Base-by-base conservation (phyloP, 768 basidiomycete genomes). In the Coprinopsis strossmayeri region DNA sequence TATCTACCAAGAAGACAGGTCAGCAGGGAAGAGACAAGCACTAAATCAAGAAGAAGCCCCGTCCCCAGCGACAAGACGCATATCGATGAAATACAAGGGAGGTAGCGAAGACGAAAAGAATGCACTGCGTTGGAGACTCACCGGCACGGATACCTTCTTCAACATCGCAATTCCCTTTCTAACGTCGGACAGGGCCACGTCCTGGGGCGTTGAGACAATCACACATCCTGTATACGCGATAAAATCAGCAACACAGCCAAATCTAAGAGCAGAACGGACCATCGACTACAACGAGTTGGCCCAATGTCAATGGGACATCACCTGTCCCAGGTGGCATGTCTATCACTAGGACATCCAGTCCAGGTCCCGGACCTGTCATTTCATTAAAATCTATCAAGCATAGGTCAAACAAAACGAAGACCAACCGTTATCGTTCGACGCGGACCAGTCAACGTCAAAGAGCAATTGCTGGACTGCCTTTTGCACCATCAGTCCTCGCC, bases 241-340 rank as follows among this genome's bases (percentile, higher is more conserved):
- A 15, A 32, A 32, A 32, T 32, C 30, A 32, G 7, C 30, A 15
- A 7, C 7, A 32, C 7, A 32, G 15, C 9, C 9, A 32, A 2
- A 26, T 20, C 20, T 1, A 21, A 27, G 13, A 3, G 5, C 15
- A n/a, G 7, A 35, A 61, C 81, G 35, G 42, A 90, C 92, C 91
- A 54, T 95, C 81, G 1, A 93, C 86, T 12, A 73, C 63, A 0
- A 93, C 89, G 18, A 94, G 74, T 59, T 96, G 93, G 1, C 88
- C 92, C 0, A 99, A 69, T 5, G 90, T 93, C 40, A 99, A 74
- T 5, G 91, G 90, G 0, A 99, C 92, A 61, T 99, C 95, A 0
- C 95, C 95, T 0, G 95, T 99, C 0, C 95, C 95, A 0, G 95
- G 95, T 2, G 95, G 95, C 84, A 96, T 91, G 62, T 99, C 95